Conservation (phyloP, 164 flowering plant species). For the Buxus sempervirens region DNA sequence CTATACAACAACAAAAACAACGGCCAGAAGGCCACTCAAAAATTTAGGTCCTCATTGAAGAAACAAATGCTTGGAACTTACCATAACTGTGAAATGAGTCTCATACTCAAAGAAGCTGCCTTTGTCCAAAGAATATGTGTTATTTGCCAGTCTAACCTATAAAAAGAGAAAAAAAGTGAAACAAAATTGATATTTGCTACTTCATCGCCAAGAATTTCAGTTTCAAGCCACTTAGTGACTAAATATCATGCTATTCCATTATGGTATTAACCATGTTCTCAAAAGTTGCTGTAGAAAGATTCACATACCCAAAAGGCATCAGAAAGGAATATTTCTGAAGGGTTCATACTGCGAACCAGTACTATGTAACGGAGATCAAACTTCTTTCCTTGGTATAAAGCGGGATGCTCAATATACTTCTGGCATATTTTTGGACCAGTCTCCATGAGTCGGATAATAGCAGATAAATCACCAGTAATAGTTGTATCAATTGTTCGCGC, state of each 20-base stretch:
- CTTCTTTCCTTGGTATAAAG: conserved; percentile 76
- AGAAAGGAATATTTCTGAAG: conserved; percentile 77
- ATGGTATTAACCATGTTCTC: neutral
- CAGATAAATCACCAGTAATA: conserved; percentile 74
- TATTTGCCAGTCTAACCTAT: conserved; percentile 94
- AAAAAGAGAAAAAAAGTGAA: conserved; percentile 5
- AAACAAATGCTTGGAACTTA: conserved; percentile 27
- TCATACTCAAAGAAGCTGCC: conserved; percentile 80
- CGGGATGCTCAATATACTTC: conserved; percentile 95
- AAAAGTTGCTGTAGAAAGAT: neutral
- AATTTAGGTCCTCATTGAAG: neutral
- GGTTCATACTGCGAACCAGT: conserved; percentile 77
- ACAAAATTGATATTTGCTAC: neutral
- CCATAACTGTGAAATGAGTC: conserved; percentile 99
- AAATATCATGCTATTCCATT: no score
- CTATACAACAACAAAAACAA: neutral
- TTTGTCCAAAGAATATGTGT: conserved; percentile 72
- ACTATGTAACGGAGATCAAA: conserved; percentile 96
- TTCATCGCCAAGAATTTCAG: neutral
- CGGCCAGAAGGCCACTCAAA: neutral
- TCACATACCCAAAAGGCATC: conserved; percentile 91
- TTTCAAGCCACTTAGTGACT: neutral
- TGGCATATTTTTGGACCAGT: conserved; percentile 99
- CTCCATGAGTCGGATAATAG: conserved; percentile 95
- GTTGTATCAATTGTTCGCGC: conserved; percentile 98